Evolutionary conservation across 345 rosid species (phyloP).

Genomic region (Salix arbutifolia): DNA sequence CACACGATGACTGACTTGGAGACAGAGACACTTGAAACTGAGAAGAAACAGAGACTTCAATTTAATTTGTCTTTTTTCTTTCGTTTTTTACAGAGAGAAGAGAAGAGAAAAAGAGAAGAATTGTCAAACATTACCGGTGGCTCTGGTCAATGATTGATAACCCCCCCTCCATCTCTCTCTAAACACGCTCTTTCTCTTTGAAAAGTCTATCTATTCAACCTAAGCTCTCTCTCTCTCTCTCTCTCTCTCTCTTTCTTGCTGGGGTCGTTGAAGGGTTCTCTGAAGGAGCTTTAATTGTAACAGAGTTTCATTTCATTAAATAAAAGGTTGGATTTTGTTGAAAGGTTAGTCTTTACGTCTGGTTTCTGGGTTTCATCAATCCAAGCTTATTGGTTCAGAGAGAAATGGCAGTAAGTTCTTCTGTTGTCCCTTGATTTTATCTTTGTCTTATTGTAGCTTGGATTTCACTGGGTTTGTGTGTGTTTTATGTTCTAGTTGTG

Average conservation of each 20-base stretch:
- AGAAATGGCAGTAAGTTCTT: conserved; percentile 62
- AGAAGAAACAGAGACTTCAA: conserved; percentile 17
- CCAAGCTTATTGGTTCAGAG: conserved; percentile 14
- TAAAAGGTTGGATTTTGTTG: neutral
- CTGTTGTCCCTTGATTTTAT: neutral
- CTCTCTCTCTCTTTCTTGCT: conserved; percentile 8
- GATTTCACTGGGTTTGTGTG: neutral
- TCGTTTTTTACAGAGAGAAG: neutral
- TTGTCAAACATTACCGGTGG: conserved; percentile 42
- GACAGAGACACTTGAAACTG: conserved; percentile 31
- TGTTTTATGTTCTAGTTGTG: neutral
- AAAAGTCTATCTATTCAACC: conserved; percentile 2
- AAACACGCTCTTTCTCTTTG: neutral
- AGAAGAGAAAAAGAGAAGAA: conserved; percentile 21
- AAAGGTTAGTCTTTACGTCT: neutral
- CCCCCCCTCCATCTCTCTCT: conserved; percentile 24
- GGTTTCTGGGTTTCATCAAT: neutral
- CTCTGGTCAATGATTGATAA: conserved; percentile 62
- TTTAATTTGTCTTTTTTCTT: neutral
- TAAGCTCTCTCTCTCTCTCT: neutral
- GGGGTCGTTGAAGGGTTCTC: conserved; percentile 11
- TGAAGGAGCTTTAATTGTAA: neutral
- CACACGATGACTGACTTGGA: neutral
- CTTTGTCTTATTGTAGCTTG: neutral
- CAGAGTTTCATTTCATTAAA: conserved; percentile 2